Conservation (phyloP, 441 rosid genomes). For the Syzygium syzygioides region DNA sequence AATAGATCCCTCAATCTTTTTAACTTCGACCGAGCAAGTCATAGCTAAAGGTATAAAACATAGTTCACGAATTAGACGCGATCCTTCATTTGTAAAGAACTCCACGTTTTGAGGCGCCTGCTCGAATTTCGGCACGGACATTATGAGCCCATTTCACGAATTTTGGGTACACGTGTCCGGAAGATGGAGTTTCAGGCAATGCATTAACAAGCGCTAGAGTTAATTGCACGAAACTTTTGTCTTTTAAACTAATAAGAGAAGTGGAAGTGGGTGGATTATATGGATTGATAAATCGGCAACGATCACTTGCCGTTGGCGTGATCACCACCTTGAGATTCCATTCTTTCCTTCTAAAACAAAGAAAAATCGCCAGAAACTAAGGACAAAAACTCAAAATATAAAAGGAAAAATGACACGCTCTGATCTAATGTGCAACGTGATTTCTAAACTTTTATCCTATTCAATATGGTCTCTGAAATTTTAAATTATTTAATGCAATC, state of each 20-base stretch:
- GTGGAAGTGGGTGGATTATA: too few relatives aligned
- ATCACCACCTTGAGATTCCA: neutral
- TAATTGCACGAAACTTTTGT: neutral
- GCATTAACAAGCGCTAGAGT: too few relatives aligned
- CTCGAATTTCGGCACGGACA: neutral
- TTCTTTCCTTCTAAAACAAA: neutral
- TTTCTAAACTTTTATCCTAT: fast-evolving
- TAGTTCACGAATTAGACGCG: neutral
- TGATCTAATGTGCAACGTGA: too few relatives aligned
- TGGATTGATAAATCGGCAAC: neutral
- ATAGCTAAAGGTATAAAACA: neutral
- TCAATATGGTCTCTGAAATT: fast-evolving
- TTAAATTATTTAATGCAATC: too few relatives aligned
- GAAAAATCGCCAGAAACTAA: neutral
- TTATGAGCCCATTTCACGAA: too few relatives aligned
- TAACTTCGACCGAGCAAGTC: neutral
- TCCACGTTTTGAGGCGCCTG: neutral
- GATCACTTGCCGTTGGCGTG: neutral
- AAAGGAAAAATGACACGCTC: too few relatives aligned
- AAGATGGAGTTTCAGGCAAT: too few relatives aligned
- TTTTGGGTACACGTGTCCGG: too few relatives aligned
- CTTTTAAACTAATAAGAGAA: too few relatives aligned
- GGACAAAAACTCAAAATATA: neutral
- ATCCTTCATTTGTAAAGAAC: neutral
- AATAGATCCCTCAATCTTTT: too few relatives aligned